Evolutionary conservation across 345 rosid species (phyloP).

Genomic region (Corymbia maculata): DNA sequence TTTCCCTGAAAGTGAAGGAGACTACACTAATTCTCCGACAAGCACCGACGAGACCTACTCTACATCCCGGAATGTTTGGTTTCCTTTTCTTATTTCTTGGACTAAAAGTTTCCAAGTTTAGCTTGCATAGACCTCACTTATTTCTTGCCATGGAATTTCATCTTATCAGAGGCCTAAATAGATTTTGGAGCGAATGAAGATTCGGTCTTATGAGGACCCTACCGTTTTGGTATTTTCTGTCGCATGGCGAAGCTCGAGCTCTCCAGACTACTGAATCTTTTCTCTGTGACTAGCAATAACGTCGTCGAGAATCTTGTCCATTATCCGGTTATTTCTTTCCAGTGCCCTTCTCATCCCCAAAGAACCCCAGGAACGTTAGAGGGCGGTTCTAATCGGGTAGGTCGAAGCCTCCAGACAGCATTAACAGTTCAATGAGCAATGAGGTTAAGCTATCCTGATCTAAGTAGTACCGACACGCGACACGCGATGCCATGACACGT

Average conservation of each 20-base stretch:
- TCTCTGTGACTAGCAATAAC: background rate
- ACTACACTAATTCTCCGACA: background rate
- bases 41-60: background rate
- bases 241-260: background rate
- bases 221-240: no score
- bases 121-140: background rate
- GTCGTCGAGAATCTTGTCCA: constrained; percentile 2
- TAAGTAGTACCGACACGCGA: no score
- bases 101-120: background rate
- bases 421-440: background rate
- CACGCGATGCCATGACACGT: no score
- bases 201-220: background rate
- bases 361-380: background rate
- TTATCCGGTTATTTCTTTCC: background rate
- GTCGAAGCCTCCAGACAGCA: background rate
- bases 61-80: background rate
- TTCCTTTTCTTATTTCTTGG: background rate
- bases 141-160: background rate
- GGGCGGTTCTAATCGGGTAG: constrained; percentile 4
- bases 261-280: background rate
- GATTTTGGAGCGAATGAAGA: background rate
- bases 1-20: no score
- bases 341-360: background rate
- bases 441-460: constrained; percentile 1
- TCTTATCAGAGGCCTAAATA: background rate